These are phyloP conservation scores for Salix koriyanagi DNA, from an alignment of 345 rosid genomes.

Conservation along the genomic window DNA sequence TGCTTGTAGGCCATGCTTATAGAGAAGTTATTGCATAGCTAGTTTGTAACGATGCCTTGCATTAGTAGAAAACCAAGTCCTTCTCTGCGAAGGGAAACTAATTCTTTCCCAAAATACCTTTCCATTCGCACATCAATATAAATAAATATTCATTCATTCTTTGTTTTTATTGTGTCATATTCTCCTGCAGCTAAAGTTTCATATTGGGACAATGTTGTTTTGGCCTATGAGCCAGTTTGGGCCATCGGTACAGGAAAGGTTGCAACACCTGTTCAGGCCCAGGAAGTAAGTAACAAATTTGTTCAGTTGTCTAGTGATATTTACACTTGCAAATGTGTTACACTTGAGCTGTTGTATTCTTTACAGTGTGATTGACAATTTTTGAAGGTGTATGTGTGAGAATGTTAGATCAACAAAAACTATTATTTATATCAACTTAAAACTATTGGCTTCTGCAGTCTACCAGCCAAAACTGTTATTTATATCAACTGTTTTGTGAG, in stretches of 20 bases:
- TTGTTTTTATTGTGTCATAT: not conserved
- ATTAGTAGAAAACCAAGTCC: not conserved
- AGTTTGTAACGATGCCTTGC: not conserved
- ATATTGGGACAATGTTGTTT: slow-evolving; percentile 54
- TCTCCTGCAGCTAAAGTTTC: slow-evolving; percentile 43
- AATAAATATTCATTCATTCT: not conserved
- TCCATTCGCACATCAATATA: not conserved
- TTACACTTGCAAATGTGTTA: not conserved
- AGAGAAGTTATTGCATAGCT: not conserved
- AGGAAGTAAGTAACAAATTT: slow-evolving; percentile 43
- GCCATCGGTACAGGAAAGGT: slow-evolving; percentile 85
- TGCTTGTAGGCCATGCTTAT: not conserved
- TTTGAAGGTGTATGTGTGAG: not conserved
- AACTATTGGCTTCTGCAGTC: too few relatives aligned
- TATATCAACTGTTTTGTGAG: not conserved
- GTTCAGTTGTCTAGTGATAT: not conserved
- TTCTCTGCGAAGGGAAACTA: not conserved
- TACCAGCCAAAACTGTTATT: not conserved
- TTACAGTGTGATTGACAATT: not conserved
- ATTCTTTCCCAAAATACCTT: not conserved
- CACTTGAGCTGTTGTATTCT: not conserved
- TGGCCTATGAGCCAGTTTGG: slow-evolving; percentile 85
- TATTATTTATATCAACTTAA: not conserved
- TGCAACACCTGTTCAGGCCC: slow-evolving; percentile 76
- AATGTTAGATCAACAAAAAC: not conserved